Percentiles rank a stretch among this genome's conserved stretches.
phyloP scores from a whole-genome alignment of 208 protist species.

The Trypanosoma lewisi region DNA sequence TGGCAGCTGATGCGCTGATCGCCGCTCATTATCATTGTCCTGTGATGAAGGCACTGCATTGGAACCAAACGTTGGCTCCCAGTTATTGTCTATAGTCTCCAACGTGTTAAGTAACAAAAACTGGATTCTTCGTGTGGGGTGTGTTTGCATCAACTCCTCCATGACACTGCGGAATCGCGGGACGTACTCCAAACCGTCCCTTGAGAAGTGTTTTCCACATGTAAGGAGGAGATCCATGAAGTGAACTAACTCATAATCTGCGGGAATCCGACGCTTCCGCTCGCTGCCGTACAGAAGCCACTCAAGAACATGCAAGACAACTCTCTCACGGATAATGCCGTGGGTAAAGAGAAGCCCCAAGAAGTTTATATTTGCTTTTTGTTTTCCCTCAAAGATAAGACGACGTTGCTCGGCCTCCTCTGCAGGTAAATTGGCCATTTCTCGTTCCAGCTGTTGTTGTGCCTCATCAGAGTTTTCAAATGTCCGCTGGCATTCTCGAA shows the following conservation, averaged over 20 bases:
- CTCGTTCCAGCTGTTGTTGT: slow-evolving; percentile 43
- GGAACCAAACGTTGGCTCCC: slow-evolving; percentile 59
- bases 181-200: slow-evolving; percentile 42
- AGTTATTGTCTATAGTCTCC: slow-evolving; percentile 83
- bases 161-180: slow-evolving; percentile 45
- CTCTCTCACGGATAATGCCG: slow-evolving; percentile 51
- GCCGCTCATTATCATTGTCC: slow-evolving; percentile 19
- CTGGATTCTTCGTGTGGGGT: slow-evolving; percentile 71
- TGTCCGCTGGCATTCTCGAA: slow-evolving; percentile 66
- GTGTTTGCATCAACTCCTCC: slow-evolving; percentile 46
- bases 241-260: slow-evolving; percentile 69
- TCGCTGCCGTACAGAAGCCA: slow-evolving; percentile 69
- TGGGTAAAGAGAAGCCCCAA: slow-evolving; percentile 73
- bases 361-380: slow-evolving; percentile 87
- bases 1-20: neutral
- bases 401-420: slow-evolving; percentile 66
- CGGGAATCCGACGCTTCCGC: slow-evolving; percentile 49
- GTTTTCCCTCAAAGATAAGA: slow-evolving; percentile 61
- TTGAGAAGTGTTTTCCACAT: slow-evolving; percentile 57
- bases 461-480: slow-evolving; percentile 57
- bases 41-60: slow-evolving; percentile 23
- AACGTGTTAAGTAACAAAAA: slow-evolving; percentile 73
- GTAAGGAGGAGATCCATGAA: slow-evolving; percentile 84
- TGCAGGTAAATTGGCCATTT: slow-evolving; percentile 37
- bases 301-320: slow-evolving; percentile 67